Evolutionary conservation across 179 eudicot genomes (phyloP).

Genomic region (Drosera spatulata): DNA sequence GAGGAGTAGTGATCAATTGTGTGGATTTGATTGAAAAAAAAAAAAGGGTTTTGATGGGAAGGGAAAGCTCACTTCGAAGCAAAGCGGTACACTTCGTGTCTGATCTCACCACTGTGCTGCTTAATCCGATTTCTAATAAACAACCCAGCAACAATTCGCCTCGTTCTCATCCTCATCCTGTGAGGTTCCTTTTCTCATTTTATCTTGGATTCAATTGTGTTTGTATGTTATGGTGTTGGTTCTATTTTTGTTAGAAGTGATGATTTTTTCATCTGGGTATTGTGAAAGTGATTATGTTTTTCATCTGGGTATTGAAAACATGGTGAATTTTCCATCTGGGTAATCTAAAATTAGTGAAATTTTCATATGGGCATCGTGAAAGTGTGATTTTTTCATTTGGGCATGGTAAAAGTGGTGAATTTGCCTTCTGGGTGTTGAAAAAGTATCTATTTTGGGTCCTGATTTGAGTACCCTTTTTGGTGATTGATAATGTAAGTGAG

Average conservation of each 20-base stretch:
- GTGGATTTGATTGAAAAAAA: no score
- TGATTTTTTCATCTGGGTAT: no score
- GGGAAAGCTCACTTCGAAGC: constrained; percentile 27
- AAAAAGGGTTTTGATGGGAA: no score
- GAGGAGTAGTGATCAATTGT: no score
- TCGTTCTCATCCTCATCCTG: constrained; percentile 17
- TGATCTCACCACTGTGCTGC: constrained; percentile 64
- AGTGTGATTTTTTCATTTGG: no score
- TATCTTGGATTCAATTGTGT: not conserved
- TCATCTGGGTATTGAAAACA: no score
- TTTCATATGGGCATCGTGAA: no score
- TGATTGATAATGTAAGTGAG: not conserved
- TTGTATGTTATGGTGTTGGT: not conserved
- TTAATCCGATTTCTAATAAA: constrained; percentile 84
- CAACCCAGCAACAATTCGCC: constrained; percentile 19
- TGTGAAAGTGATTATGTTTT: no score
- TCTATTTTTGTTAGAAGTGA: not conserved
- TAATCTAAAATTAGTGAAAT: no score
- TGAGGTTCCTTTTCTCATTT: not conserved
- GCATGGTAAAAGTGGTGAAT: no score
- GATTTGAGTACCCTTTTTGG: not conserved
- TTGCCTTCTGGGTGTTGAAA: not conserved
- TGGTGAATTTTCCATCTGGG: no score
- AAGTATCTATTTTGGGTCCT: not conserved
- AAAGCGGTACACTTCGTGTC: constrained; percentile 67